phyloP scores from a whole-genome alignment of 129 eudicot species.

The Centrapalus pauciflorus region DNA sequence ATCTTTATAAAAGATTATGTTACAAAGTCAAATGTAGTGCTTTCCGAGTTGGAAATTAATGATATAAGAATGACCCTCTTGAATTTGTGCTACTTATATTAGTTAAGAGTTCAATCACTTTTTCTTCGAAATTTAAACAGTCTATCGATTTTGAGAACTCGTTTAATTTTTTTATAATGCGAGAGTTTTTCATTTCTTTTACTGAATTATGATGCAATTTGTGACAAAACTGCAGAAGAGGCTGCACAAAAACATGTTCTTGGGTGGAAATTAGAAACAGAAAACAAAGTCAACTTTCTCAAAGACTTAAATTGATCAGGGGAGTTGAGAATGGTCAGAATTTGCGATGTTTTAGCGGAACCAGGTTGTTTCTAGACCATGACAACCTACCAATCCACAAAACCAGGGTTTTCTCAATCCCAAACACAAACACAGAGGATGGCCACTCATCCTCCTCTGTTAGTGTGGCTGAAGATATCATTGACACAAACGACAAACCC shows the following conservation, averaged over 20 bases:
- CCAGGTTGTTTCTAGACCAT: conserved; percentile 21
- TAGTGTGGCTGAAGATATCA: conserved; percentile 38
- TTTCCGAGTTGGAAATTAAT: not conserved
- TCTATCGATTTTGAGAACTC: not conserved
- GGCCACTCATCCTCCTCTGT: conserved; percentile 37
- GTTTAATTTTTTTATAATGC: not conserved
- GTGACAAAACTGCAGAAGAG: conserved; percentile 43
- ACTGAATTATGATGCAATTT: conserved; percentile 4
- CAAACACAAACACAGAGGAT: conserved; percentile 36
- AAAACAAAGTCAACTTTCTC: conserved; percentile 15
- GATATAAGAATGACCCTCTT: not conserved
- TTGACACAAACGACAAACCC: conserved; percentile 19
- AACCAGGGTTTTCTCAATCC: conserved; percentile 21
- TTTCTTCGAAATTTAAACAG: not conserved
- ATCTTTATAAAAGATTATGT: not conserved
- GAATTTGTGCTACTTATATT: not conserved
- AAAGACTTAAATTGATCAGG: conserved; percentile 17
- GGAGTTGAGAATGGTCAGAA: conserved; percentile 22
- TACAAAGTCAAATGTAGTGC: not conserved
- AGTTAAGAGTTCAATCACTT: not conserved
- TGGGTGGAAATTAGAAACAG: conserved; percentile 21
- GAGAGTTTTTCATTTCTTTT: not conserved
- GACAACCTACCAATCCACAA: conserved; percentile 11
- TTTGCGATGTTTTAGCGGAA: conserved; percentile 3
- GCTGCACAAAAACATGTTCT: conserved; percentile 18